Conservation (phyloP, 2,329 filamentous ascomycete species). For the Hypoxylon sp. region DNA sequence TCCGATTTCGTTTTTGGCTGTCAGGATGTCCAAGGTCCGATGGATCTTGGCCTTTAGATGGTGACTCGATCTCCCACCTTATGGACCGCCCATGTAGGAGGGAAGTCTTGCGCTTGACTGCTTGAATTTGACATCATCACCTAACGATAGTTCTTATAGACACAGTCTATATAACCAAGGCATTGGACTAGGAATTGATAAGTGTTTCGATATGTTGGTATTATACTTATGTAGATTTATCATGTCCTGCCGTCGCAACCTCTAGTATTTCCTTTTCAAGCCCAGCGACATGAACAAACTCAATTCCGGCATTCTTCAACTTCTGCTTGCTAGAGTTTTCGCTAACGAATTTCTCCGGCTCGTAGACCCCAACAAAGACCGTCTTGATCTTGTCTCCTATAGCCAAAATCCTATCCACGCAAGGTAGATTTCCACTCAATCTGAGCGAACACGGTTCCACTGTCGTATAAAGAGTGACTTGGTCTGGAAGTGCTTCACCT, state of each 20-base stretch:
- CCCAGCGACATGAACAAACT: constrained; percentile 76
- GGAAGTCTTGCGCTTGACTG: too few relatives aligned
- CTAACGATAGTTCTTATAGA: too few relatives aligned
- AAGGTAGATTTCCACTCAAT: constrained; percentile 77
- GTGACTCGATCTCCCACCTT: too few relatives aligned
- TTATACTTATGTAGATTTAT: constrained; percentile 24
- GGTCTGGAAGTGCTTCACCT: constrained; percentile 57
- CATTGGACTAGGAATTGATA: too few relatives aligned
- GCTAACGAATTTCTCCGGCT: constrained; percentile 89
- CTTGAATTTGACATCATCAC: too few relatives aligned
- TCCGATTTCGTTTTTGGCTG: too few relatives aligned
- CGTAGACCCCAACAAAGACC: constrained; percentile 87
- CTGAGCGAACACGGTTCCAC: constrained; percentile 85
- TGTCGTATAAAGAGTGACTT: constrained; percentile 82
- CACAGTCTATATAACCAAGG: too few relatives aligned
- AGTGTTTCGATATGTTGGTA: too few relatives aligned
- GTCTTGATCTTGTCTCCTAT: constrained; percentile 70
- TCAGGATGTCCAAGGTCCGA: too few relatives aligned
- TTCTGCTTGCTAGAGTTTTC: constrained; percentile 78
- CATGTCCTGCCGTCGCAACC: constrained; percentile 86
- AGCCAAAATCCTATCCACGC: constrained; percentile 79
- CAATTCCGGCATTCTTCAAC: constrained; percentile 76
- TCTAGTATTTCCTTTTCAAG: constrained; percentile 82
- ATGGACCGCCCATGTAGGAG: too few relatives aligned
- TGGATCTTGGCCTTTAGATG: too few relatives aligned